phyloP scores from a whole-genome alignment of 176 grass and related monocot species.

The Phragmites australis region DNA sequence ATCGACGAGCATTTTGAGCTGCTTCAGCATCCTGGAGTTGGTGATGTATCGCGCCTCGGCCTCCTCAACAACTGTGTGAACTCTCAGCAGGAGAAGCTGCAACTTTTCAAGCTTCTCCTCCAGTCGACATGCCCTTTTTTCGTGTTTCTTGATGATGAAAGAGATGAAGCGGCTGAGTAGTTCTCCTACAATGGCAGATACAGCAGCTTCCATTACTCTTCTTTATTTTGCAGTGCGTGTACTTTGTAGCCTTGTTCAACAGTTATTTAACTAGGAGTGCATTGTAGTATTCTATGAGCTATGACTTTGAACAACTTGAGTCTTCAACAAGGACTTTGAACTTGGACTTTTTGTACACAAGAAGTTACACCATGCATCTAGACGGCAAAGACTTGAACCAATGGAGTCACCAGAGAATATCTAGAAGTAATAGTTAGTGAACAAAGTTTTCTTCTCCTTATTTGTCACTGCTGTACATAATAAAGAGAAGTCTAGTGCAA shows the following conservation, averaged over 20 bases:
- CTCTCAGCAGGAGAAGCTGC: slow-evolving; percentile 19
- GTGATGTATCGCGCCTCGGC: slow-evolving; percentile 15
- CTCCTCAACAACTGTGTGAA: slow-evolving; percentile 31
- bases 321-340: background rate
- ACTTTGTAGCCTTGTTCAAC: background rate
- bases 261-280: background rate
- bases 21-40: slow-evolving; percentile 13
- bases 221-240: background rate
- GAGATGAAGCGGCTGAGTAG: slow-evolving; percentile 26
- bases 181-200: slow-evolving; percentile 15
- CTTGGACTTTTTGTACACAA: no score
- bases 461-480: no score
- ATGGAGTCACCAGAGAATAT: no score
- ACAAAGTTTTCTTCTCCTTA: no score
- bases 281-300: background rate
- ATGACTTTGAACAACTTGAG: background rate
- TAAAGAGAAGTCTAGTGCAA: no score
- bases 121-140: background rate
- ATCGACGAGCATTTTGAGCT: slow-evolving; percentile 19
- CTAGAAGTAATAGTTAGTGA: no score
- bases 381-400: no score
- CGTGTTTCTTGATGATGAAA: background rate
- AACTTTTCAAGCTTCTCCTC: slow-evolving; percentile 15
- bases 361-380: no score
- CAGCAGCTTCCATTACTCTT: background rate